These are phyloP conservation scores for Aspergillus glaucus DNA, from an alignment of 2,329 filamentous ascomycete species.

Conservation along the genomic window DNA sequence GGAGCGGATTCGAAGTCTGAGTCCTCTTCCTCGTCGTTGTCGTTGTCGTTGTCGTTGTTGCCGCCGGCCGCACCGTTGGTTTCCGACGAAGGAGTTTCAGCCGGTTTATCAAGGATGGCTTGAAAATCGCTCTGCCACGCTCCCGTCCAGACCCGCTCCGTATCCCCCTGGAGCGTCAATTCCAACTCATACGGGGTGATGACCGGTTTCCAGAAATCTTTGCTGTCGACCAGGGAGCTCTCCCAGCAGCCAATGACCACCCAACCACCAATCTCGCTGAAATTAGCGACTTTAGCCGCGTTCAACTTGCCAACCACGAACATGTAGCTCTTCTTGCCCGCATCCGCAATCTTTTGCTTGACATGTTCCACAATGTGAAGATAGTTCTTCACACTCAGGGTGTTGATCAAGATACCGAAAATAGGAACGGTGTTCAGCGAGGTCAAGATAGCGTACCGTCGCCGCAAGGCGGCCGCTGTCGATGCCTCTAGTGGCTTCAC, in stretches of 20 bases:
- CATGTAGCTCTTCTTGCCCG: conserved; percentile 91
- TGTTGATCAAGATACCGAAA: conserved; percentile 94
- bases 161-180: conserved; percentile 68
- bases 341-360: conserved; percentile 63
- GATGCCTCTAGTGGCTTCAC: conserved; percentile 43
- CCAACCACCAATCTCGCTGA: conserved; percentile 92
- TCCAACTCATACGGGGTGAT: conserved; percentile 93
- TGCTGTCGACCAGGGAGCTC: conserved; percentile 82
- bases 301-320: conserved; percentile 97
- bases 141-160: conserved; percentile 74
- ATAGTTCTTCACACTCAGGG: conserved; percentile 86
- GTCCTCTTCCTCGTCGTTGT: conserved; percentile 51
- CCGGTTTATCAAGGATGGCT: conserved; percentile 48
- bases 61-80: conserved; percentile 16
- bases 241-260: conserved; percentile 98
- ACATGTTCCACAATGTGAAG: conserved; percentile 71
- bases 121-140: conserved; percentile 87
- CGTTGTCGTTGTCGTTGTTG: neutral
- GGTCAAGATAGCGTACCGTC: conserved; percentile 82
- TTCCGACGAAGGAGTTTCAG: conserved; percentile 14
- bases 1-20: conserved; percentile 64
- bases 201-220: conserved; percentile 80
- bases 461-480: conserved; percentile 59
- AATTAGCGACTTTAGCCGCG: conserved; percentile 92
- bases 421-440: conserved; percentile 73